Evolutionary conservation across 768 basidiomycete genomes (phyloP), one percentile per base, ranked within the genome.

Genomic region (Kwoniella heveanensis): DNA sequence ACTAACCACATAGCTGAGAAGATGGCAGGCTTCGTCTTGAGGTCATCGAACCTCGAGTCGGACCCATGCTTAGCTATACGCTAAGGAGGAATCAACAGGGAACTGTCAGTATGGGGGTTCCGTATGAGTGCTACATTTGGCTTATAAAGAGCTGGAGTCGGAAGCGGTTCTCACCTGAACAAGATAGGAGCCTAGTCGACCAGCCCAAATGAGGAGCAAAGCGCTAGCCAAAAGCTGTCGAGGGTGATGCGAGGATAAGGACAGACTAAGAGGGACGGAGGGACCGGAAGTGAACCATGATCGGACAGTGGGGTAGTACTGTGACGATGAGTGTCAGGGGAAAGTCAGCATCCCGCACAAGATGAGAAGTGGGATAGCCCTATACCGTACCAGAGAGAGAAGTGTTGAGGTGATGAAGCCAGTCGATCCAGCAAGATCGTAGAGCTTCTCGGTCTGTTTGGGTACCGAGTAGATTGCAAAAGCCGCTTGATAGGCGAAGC

Each of bases 391-490:
- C 19, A 88, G 78, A 24, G 87, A 88, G 13, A 87, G 65, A 51
- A 84, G 80, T 5, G 86, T 85, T 1, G 87, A 84, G 0, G 87
- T 83, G 15, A 89, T 75, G 81, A 88, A 90, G 2, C 89, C 89
- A 2, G 85, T 50, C 0, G 87, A 83, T 21, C 89, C 89, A 26
- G 85, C 82, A 1, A 90, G 78, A 73, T 90, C 88, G 67, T 85
- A 90, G 71, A 82, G 88, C 66, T 80, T 86, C 52, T 90, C 88
- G 19, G 73, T 85, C 44, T 86, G 82, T 62, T 83, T 84, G 1
- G 88, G 89, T 3, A 90, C 86, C 62, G 87, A 88, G 21, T 88
- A 79, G 4, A 83, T 58, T 0, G 87, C 89, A 54, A 85, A 83
- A 51, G 50, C 51, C 52, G 63, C 62, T 64, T 77, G 76, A 61